phyloP scores from a whole-genome alignment of 768 basidiomycete species.

The Mycena filopes region DNA sequence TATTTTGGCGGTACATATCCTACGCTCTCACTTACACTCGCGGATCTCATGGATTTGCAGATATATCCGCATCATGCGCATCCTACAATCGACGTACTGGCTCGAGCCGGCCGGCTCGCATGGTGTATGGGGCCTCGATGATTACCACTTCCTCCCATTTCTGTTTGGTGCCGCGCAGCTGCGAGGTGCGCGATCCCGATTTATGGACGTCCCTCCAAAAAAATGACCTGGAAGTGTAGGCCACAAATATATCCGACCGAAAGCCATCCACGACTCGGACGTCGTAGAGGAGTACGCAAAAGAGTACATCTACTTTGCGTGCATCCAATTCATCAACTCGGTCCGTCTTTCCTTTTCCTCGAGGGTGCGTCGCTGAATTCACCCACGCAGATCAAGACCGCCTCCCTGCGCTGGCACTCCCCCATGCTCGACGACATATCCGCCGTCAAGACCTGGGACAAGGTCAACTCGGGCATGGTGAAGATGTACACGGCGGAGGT shows the following conservation, averaged over 20 bases:
- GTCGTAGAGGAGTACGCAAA: slow-evolving; percentile 92
- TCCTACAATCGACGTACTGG: slow-evolving; percentile 95
- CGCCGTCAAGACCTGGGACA: slow-evolving; percentile 94
- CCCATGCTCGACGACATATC: slow-evolving; percentile 99
- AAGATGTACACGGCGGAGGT: slow-evolving; percentile 99
- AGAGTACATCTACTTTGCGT: slow-evolving; percentile 97
- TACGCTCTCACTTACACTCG: too few relatives aligned
- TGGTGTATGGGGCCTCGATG: slow-evolving; percentile 97
- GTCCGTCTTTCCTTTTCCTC: slow-evolving; percentile 60
- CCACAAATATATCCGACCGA: slow-evolving; percentile 91
- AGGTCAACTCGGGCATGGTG: slow-evolving; percentile 95
- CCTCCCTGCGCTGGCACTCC: slow-evolving; percentile 96
- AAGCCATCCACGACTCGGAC: slow-evolving; percentile 91
- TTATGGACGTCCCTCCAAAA: neutral
- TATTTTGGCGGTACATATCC: slow-evolving; percentile 84
- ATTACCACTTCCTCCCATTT: slow-evolving; percentile 96
- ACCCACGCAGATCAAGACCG: slow-evolving; percentile 84
- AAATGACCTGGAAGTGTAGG: slow-evolving; percentile 49
- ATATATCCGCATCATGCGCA: slow-evolving; percentile 84
- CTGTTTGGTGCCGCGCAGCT: slow-evolving; percentile 88
- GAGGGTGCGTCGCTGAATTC: neutral
- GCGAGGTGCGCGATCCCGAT: slow-evolving; percentile 50
- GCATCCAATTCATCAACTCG: slow-evolving; percentile 95
- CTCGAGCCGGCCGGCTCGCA: slow-evolving; percentile 99
- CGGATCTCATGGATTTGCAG: slow-evolving; percentile 62